Conservation (phyloP, 805 yeast species). For the Komagataella mondaviorum region DNA sequence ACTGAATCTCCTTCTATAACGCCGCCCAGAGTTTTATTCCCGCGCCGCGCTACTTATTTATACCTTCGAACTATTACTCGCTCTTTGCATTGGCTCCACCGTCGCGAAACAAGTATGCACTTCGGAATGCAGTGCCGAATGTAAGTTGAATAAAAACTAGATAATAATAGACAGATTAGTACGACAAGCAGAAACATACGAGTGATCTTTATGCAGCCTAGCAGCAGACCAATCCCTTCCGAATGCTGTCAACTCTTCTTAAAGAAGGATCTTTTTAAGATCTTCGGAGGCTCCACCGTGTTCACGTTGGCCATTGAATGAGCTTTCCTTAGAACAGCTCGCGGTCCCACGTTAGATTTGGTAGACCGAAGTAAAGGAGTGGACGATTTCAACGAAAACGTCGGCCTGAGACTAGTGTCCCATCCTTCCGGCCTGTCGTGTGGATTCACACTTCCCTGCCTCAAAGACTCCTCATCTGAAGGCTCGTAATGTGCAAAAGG, state of each 20-base stretch:
- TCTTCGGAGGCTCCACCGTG: not conserved
- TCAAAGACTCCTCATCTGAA: not conserved
- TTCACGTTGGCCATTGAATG: not conserved
- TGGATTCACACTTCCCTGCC: not conserved
- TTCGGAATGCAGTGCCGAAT: too few relatives aligned
- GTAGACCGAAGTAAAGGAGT: not conserved
- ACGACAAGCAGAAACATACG: too few relatives aligned
- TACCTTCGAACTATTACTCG: too few relatives aligned
- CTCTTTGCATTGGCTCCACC: too few relatives aligned
- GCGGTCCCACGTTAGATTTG: not conserved
- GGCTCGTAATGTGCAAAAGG: not conserved
- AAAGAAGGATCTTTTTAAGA: not conserved
- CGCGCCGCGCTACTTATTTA: not conserved
- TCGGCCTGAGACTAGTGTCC: not conserved
- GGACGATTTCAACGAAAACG: not conserved
- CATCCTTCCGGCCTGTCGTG: not conserved
- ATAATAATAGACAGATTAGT: too few relatives aligned
- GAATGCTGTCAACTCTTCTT: not conserved
- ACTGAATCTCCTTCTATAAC: not conserved
- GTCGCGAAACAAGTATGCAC: too few relatives aligned
- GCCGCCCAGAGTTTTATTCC: too few relatives aligned
- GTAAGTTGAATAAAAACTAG: too few relatives aligned
- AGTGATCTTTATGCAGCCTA: too few relatives aligned
- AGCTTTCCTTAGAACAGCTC: not conserved
- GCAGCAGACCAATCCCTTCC: too few relatives aligned